A percentile compares a stretch with the other conserved stretches of the same genome.
Evolutionary conservation across 257 asterid genomes (phyloP).

Genomic region (Nicotiana knightiana): DNA sequence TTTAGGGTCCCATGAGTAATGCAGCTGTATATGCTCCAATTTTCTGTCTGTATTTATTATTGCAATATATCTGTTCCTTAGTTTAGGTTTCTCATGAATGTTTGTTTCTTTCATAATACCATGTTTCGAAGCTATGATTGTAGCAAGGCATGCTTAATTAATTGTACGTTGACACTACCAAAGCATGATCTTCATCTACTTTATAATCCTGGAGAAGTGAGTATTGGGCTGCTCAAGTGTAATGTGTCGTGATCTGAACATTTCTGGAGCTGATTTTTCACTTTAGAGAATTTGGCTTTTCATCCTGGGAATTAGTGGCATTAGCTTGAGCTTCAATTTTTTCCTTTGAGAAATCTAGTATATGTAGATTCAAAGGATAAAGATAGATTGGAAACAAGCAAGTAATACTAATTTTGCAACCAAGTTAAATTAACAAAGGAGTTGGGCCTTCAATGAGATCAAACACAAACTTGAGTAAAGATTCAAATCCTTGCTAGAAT

Average conservation of each 20-base stretch:
- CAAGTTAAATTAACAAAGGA: too few species aligned
- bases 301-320: background rate
- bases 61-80: background rate
- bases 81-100: background rate
- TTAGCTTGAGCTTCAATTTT: background rate
- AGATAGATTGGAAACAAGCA: too few species aligned
- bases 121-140: constrained; percentile 1
- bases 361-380: too few species aligned
- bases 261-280: background rate
- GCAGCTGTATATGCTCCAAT: background rate
- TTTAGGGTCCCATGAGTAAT: background rate
- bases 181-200: background rate
- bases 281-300: background rate
- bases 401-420: too few species aligned
- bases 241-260: background rate
- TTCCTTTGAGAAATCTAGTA: too few species aligned
- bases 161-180: background rate
- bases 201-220: background rate
- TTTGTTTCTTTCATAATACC: background rate
- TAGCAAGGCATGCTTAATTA: background rate
- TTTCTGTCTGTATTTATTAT: background rate
- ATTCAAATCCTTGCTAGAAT: too few species aligned
- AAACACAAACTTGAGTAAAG: too few species aligned
- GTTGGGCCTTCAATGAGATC: too few species aligned
- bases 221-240: background rate